Conservation (phyloP, 1,139 yeast species). For the Kodamaea fungicola region DNA sequence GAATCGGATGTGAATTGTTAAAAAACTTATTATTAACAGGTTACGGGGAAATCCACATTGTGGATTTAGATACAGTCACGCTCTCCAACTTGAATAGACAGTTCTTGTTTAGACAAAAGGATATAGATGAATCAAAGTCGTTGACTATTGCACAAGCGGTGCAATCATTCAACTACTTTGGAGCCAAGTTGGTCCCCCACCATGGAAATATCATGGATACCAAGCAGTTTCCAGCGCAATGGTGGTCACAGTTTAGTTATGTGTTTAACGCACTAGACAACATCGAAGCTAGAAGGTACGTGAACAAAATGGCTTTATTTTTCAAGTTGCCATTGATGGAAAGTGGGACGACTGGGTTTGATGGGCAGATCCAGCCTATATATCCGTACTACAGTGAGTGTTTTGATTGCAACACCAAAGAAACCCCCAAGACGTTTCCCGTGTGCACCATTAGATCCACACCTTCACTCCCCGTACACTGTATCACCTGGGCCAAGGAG, state of each 20-base stretch:
- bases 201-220: conserved; percentile 89
- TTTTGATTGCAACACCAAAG: conserved; percentile 86
- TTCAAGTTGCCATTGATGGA: conserved; percentile 78
- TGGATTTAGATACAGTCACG: conserved; percentile 93
- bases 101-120: conserved; percentile 81
- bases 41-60: conserved; percentile 85
- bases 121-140: conserved; percentile 83
- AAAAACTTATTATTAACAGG: conserved; percentile 83
- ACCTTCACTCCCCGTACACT: conserved; percentile 93
- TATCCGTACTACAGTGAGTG: conserved; percentile 83
- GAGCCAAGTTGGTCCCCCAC: conserved; percentile 68
- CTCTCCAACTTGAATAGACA: conserved; percentile 90
- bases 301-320: conserved; percentile 77
- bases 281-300: conserved; percentile 86
- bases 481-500: conserved; percentile 97
- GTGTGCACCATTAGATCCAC: conserved; percentile 97
- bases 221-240: conserved; percentile 61
- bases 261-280: conserved; percentile 93
- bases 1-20: conserved; percentile 95
- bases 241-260: conserved; percentile 78
- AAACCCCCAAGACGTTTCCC: conserved; percentile 86
- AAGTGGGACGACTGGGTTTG: conserved; percentile 92
- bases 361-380: conserved; percentile 92
- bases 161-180: conserved; percentile 64
- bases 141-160: conserved; percentile 83